phyloP scores from a whole-genome alignment of 495 filamentous ascomycete species.

The Xylaria cubensis region DNA sequence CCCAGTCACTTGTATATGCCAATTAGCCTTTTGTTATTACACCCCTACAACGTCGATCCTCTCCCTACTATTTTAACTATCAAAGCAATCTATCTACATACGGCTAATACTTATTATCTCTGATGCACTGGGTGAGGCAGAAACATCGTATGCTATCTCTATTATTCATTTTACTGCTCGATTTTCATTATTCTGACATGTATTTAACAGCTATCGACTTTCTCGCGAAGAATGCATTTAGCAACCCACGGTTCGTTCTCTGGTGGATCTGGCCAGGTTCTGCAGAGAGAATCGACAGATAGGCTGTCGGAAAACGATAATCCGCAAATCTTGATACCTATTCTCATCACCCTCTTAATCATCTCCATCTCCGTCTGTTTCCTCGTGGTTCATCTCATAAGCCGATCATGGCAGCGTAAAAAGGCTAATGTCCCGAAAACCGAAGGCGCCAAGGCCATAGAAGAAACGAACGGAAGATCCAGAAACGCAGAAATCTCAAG shows the following conservation, averaged over 20 bases:
- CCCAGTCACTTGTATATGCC: not conserved
- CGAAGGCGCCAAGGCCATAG: not conserved
- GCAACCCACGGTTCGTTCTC: not conserved
- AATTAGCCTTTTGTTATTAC: not conserved
- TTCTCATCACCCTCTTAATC: not conserved
- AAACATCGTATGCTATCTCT: not conserved
- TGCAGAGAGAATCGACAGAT: not conserved
- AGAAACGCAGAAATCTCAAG: conserved; percentile 1
- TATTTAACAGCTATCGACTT: not conserved
- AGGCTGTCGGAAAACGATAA: not conserved
- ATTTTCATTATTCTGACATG: not conserved
- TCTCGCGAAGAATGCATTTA: not conserved
- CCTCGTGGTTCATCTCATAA: not conserved
- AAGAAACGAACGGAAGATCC: not conserved
- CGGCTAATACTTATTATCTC: not conserved
- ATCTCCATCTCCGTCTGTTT: not conserved
- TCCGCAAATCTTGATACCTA: not conserved
- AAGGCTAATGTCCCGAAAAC: not conserved
- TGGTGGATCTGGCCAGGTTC: not conserved
- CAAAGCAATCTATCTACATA: not conserved
- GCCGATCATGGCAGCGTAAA: not conserved
- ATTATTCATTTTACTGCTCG: not conserved
- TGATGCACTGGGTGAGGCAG: not conserved
- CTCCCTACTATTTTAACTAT: not conserved
- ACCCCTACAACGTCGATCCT: not conserved